Base-by-base conservation (phyloP, 2,329 filamentous ascomycete species). In the Hypoxylon sp. region DNA sequence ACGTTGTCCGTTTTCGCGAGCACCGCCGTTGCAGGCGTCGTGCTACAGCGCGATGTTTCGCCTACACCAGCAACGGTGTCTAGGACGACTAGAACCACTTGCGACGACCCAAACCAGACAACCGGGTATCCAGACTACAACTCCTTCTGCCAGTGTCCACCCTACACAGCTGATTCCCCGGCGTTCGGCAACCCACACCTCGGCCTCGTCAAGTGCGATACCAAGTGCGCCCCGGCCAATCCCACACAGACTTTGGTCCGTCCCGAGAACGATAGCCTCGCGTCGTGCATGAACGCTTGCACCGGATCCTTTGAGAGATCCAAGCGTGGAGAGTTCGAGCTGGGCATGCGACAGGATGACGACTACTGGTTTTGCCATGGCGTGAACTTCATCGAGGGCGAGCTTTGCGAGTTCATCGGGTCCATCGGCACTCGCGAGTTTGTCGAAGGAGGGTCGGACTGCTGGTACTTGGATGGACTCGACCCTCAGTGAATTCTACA, bases 281-380 rank as follows among this genome's bases (percentile, higher is more conserved):
- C 61, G 0, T 48, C 51, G 2, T 74, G 72, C 38, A 71, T 69
- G 65, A 64, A 67, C 1, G 71, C 72, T 2, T 74, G 72, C 46
- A 71, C 70, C 2, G 71, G 70, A 1, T 70, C 67, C 20, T 73
- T 70, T 30, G 70, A 73, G 64, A 72, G 70, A 57, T 46, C 60
- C 1, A 70, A 69, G 48, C 67, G 67, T 1, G 62, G 53, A 3
- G 56, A 61, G 20, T 38, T 61, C 4, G 61, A 57, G 32, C 49
- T 67, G 24, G 50, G 33, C 11, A 32, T 16, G 28, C 53, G 59
- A 11, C 59, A 64, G 20, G 57, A 69, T n/a, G 52, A 54, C 2
- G 65, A 68, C 12, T 69, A 71, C 57, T 74, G 71, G 72, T 73
- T 68, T 24, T 74, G 71, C 64, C 72, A 73, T 54, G 72, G 70